phyloP scores from a whole-genome alignment of 768 basidiomycete species.

The Hypholoma fasciculare region DNA sequence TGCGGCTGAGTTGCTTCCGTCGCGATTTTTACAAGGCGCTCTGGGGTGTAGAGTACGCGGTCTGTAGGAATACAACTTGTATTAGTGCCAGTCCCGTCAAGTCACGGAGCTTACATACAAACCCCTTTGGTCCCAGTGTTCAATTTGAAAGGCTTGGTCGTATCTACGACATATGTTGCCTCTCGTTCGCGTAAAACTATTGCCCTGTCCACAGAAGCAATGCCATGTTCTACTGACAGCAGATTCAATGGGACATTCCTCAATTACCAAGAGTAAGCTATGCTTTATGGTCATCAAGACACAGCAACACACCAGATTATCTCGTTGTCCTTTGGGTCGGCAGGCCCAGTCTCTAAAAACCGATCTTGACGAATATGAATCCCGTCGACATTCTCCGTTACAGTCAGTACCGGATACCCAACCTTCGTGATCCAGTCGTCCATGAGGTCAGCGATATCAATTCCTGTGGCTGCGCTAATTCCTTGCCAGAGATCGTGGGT shows the following conservation, averaged over 20 bases:
- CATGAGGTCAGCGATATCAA: constrained; percentile 81
- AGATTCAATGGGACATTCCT: constrained; percentile 85
- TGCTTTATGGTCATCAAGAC: not conserved
- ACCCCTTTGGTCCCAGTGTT: constrained; percentile 89
- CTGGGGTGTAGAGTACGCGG: constrained; percentile 84
- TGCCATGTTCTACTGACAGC: constrained; percentile 57
- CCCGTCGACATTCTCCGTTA: constrained; percentile 71
- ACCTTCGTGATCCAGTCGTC: constrained; percentile 87
- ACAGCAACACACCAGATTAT: constrained; percentile 69
- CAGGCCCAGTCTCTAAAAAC: constrained; percentile 84
- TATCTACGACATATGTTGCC: constrained; percentile 68
- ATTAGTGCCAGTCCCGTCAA: not conserved
- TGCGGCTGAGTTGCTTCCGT: constrained; percentile 69
- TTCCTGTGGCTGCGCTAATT: constrained; percentile 69
- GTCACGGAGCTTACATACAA: constrained; percentile 52
- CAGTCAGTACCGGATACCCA: constrained; percentile 89
- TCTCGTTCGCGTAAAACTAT: constrained; percentile 71
- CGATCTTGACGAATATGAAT: constrained; percentile 87
- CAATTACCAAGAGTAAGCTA: not conserved
- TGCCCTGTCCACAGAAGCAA: constrained; percentile 55
- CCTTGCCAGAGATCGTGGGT: constrained; percentile 89
- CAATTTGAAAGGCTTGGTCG: constrained; percentile 79
- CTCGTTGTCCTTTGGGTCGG: constrained; percentile 79
- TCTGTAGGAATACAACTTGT: constrained; percentile 39
- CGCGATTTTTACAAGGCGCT: constrained; percentile 77